Conservation (phyloP, 2,329 filamentous ascomycete species). For the Gnomoniopsis sp. region DNA sequence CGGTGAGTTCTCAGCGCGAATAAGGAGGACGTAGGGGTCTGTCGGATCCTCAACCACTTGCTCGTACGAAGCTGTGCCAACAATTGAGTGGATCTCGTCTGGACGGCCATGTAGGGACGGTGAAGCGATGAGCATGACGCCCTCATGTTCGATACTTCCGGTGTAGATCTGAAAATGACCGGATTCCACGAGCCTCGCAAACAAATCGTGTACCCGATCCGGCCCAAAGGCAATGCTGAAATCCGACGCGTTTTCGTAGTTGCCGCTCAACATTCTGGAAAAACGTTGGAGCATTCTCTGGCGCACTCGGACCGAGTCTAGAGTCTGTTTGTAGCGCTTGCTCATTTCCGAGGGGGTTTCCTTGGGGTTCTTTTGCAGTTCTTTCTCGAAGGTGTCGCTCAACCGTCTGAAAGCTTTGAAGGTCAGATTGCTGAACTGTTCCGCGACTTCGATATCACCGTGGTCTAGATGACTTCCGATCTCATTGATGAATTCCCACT, state of each 20-base stretch:
- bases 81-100: slow-evolving; percentile 79
- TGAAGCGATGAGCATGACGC: slow-evolving; percentile 81
- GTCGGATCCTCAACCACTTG: slow-evolving; percentile 65
- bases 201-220: slow-evolving; percentile 70
- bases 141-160: slow-evolving; percentile 66
- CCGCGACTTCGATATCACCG: slow-evolving; percentile 93
- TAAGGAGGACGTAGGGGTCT: slow-evolving; percentile 80
- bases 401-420: slow-evolving; percentile 88
- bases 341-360: slow-evolving; percentile 88
- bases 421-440: slow-evolving; percentile 93
- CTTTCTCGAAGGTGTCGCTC: slow-evolving; percentile 86
- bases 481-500: slow-evolving; percentile 96
- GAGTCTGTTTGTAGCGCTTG: slow-evolving; percentile 90
- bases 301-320: slow-evolving; percentile 93
- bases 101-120: slow-evolving; percentile 71
- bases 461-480: slow-evolving; percentile 88
- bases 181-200: slow-evolving; percentile 74
- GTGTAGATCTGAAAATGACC: slow-evolving; percentile 86
- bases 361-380: slow-evolving; percentile 78
- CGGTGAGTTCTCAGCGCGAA: slow-evolving; percentile 75
- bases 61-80: slow-evolving; percentile 64
- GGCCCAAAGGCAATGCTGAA: slow-evolving; percentile 76
- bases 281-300: slow-evolving; percentile 97
- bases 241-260: slow-evolving; percentile 95
- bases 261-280: slow-evolving; percentile 81